Evolutionary conservation across 2,329 filamentous ascomycete genomes (phyloP).

Genomic region (Drechslera avenae): DNA sequence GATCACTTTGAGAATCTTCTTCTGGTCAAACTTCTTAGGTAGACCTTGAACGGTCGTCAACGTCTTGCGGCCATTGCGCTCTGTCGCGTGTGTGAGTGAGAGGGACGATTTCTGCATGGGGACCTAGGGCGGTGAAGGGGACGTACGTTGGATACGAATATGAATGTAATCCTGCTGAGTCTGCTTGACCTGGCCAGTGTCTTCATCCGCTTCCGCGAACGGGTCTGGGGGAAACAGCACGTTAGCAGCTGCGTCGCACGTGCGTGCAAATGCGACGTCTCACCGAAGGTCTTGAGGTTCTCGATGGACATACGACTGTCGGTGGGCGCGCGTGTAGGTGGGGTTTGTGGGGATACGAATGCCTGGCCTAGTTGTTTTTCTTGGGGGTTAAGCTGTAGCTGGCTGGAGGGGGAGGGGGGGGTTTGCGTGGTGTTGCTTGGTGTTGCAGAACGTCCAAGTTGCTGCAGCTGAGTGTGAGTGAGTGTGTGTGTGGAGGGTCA

Average conservation of each 20-base stretch:
- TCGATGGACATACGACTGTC: conserved; percentile 43
- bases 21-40: conserved; percentile 98
- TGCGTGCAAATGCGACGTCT: conserved; percentile 4
- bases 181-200: conserved; percentile 92
- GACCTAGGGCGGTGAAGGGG: conserved; percentile 7
- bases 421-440: conserved; percentile 13
- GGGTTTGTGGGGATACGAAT: conserved; percentile 23
- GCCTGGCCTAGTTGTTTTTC: not conserved
- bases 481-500: conserved; percentile 7
- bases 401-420: too few relatives aligned
- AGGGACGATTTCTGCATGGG: not conserved
- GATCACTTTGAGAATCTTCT: conserved; percentile 99
- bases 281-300: conserved; percentile 57
- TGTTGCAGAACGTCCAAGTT: conserved; percentile 9
- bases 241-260: conserved; percentile 8
- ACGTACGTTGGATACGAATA: conserved; percentile 96
- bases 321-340: conserved; percentile 32
- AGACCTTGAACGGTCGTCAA: conserved; percentile 99
- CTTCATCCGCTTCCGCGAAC: conserved; percentile 99
- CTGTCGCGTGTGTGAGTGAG: conserved; percentile 43
- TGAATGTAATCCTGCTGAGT: conserved; percentile 94
- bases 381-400: too few relatives aligned
- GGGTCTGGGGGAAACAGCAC: conserved; percentile 61
- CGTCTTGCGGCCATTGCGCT: conserved; percentile 99
- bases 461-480: conserved; percentile 10